phyloP scores from a whole-genome alignment of 495 filamentous ascomycete genomes.

The Penicillium riverlandense region DNA sequence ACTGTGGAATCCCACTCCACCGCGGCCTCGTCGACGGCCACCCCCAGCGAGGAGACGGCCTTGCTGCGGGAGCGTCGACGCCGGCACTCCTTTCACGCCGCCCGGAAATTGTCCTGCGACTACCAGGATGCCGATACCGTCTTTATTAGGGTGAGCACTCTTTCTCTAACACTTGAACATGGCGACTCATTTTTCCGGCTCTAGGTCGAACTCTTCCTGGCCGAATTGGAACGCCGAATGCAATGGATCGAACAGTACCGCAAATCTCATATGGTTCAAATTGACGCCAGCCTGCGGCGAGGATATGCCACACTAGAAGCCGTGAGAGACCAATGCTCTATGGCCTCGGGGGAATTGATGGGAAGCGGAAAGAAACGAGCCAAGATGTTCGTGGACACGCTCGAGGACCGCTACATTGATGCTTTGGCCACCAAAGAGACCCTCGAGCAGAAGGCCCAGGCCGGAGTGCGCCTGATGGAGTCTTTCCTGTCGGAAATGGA shows the following conservation, averaged over 20 bases:
- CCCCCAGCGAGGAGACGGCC: constrained; percentile 27
- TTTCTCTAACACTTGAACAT: not conserved
- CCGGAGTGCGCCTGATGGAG: constrained; percentile 81
- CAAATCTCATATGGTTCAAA: constrained; percentile 67
- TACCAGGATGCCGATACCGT: constrained; percentile 59
- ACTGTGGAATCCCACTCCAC: constrained; percentile 38
- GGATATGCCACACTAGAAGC: constrained; percentile 82
- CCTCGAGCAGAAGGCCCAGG: constrained; percentile 82
- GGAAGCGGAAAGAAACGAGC: constrained; percentile 79
- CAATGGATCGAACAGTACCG: constrained; percentile 87
- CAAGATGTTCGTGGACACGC: constrained; percentile 82
- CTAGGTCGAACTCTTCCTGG: constrained; percentile 83
- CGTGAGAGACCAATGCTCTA: constrained; percentile 78
- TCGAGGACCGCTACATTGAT: constrained; percentile 87
- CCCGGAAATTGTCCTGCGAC: constrained; percentile 54
- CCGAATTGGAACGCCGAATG: constrained; percentile 76
- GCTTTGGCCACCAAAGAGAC: constrained; percentile 80
- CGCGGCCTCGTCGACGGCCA: constrained; percentile 21
- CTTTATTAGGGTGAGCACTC: constrained; percentile 48
- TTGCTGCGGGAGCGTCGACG: constrained; percentile 43
- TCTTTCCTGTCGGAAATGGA: constrained; percentile 78
- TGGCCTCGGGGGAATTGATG: constrained; percentile 86
- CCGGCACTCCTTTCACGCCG: constrained; percentile 59
- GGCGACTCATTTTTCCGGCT: constrained; percentile 11
- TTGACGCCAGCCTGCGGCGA: constrained; percentile 73